Evolutionary conservation across 176 grass and related monocot species (phyloP).

Genomic region (Pharus latifolius): DNA sequence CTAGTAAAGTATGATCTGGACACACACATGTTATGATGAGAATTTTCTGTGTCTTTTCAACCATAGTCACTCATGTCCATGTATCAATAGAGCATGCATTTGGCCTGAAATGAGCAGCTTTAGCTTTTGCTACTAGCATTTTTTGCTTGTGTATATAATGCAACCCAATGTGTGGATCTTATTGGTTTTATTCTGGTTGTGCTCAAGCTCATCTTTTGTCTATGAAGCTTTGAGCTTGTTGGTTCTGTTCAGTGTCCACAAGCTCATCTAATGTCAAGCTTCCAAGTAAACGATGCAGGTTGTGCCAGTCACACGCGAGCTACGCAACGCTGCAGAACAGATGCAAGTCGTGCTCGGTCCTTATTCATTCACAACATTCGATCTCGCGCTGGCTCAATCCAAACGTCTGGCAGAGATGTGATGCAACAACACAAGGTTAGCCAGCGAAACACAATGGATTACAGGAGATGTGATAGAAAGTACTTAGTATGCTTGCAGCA

Average conservation of each 20-base stretch:
- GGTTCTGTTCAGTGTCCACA: not conserved
- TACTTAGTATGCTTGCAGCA: not conserved
- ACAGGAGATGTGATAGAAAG: not conserved
- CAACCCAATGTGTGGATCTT: not conserved
- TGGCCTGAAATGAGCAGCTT: too few relatives aligned
- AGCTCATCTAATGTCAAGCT: not conserved
- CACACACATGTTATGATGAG: too few relatives aligned
- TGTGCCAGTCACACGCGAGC: slow-evolving; percentile 22
- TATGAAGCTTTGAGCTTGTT: not conserved
- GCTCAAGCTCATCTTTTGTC: not conserved
- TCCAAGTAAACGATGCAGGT: slow-evolving; percentile 27
- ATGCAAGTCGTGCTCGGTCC: slow-evolving; percentile 47
- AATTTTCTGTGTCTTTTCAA: too few relatives aligned
- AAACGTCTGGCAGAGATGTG: slow-evolving; percentile 28
- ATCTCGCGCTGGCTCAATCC: slow-evolving; percentile 8
- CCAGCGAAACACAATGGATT: not conserved
- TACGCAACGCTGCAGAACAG: slow-evolving; percentile 33
- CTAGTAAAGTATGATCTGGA: too few relatives aligned
- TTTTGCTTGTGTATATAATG: not conserved
- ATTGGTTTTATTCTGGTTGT: not conserved
- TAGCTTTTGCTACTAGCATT: too few relatives aligned
- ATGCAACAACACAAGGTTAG: not conserved
- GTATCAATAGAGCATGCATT: too few relatives aligned
- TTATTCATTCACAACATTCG: slow-evolving; percentile 31
- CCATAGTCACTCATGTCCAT: too few relatives aligned